Evolutionary conservation across 1,284 basidiomycete genomes (phyloP), one percentile per base, ranked within the genome.

Genomic region (Ganoderma boninense): DNA sequence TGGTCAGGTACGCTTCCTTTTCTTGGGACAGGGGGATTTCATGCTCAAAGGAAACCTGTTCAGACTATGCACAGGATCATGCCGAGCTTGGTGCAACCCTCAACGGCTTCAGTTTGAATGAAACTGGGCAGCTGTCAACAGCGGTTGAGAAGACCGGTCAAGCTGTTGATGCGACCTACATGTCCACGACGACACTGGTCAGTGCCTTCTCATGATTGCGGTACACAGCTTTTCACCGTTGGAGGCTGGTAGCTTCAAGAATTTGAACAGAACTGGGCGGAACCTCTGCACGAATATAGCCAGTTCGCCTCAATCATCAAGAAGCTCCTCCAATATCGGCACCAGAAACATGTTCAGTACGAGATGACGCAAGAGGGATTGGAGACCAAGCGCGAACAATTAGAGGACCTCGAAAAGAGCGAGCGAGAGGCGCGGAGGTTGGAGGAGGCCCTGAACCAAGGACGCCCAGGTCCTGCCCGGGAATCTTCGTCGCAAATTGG

Each of bases 311-410:
- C 89, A 14, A 97, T 99, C 76, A 98, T 99, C 83, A 97, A 96
- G 84, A 94, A 95, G 78, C 85, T 99, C 29, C 89, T 99, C 64
- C 91, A 91, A 0, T 99, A 98, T 84, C 92, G 98, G 42, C 98
- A 99, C 81, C 95, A 97, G 82, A 99, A 99, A 83, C 97, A 99
- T 76, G 94, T 97, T 13, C 98, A 99, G 80, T 97, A 94, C 78
- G 98, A 99, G 83, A 93, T 98, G 87, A 97, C 97, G 0, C 95
- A 97, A 79, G 97, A 99, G 78, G 88, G 89, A 40, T 85, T 99
- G 26, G 97, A 97, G 73, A 87, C 86, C 16, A 98, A 97, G 82
- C 92, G 92, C 68, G 94, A 95, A 77, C 89, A 92, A 75, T 85
- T 99, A 61, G 96, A 95, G 68, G 94, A 98, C 64, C 86, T 98